phyloP scores from a whole-genome alignment of 2,329 filamentous ascomycete genomes.

The Trichophyton rubrum region DNA sequence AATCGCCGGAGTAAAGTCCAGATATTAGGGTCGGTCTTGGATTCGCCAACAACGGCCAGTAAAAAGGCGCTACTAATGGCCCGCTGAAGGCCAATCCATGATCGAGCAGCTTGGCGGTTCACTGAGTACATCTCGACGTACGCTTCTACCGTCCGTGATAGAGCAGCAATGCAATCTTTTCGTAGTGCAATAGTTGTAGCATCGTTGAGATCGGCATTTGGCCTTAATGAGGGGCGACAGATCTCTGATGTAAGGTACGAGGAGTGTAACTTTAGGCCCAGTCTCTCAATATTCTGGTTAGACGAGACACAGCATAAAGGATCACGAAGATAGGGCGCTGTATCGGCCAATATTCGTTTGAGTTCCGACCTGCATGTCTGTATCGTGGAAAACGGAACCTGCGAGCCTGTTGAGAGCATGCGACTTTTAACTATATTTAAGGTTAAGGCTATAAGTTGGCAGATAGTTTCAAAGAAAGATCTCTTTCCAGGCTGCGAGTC shows the following conservation, averaged over 20 bases:
- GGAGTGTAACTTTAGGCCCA: slow-evolving; percentile 48
- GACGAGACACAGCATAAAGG: slow-evolving; percentile 29
- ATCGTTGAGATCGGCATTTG: slow-evolving; percentile 34
- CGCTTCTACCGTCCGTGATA: slow-evolving; percentile 46
- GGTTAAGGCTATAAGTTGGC: slow-evolving; percentile 40
- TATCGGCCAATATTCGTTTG: slow-evolving; percentile 45
- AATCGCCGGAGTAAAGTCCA: slow-evolving; percentile 31
- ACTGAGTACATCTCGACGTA: slow-evolving; percentile 44
- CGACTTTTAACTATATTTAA: slow-evolving; percentile 49
- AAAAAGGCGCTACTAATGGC: slow-evolving; percentile 38
- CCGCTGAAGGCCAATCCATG: slow-evolving; percentile 37
- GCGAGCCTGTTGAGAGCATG: slow-evolving; percentile 41
- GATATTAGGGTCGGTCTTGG: slow-evolving; percentile 29
- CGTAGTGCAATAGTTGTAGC: slow-evolving; percentile 31
- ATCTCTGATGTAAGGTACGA: slow-evolving; percentile 52
- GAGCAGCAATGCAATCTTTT: slow-evolving; percentile 43
- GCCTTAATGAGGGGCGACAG: slow-evolving; percentile 48
- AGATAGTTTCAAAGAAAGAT: slow-evolving; percentile 47
- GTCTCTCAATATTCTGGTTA: slow-evolving; percentile 46
- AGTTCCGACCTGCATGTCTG: slow-evolving; percentile 46
- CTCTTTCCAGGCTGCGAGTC: slow-evolving; percentile 38
- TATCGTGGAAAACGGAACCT: slow-evolving; percentile 43
- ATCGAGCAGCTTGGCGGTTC: slow-evolving; percentile 32
- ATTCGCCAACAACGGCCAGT: slow-evolving; percentile 35
- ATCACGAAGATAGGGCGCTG: slow-evolving; percentile 46